A percentile compares a stretch with the other conserved stretches of the same genome.
phyloP scores from a whole-genome alignment of 768 basidiomycete genomes.

The Rubroboletus satanas region DNA sequence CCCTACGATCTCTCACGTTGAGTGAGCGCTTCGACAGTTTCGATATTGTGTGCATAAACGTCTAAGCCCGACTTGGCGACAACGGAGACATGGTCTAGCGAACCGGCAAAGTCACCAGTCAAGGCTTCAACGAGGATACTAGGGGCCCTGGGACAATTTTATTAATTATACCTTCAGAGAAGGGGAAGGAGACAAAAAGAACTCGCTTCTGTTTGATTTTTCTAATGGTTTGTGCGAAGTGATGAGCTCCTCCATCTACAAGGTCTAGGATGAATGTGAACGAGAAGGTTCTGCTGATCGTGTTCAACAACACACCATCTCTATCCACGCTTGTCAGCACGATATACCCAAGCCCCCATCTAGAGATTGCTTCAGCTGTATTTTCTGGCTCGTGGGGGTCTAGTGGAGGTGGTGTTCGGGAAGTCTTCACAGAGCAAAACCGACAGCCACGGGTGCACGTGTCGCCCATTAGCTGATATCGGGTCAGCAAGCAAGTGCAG shows the following conservation, averaged over 20 bases:
- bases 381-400: conserved; percentile 97
- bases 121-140: conserved; percentile 95
- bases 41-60: conserved; percentile 97
- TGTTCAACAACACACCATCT: conserved; percentile 61
- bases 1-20: conserved; percentile 91
- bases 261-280: conserved; percentile 58
- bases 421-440: conserved; percentile 97
- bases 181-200: conserved; percentile 30
- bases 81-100: conserved; percentile 64
- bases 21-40: conserved; percentile 92
- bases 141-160: conserved; percentile 63
- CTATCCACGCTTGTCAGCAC: conserved; percentile 96
- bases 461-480: conserved; percentile 89
- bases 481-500: conserved; percentile 5
- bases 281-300: neutral
- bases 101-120: conserved; percentile 90
- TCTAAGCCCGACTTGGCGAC: conserved; percentile 94
- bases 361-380: conserved; percentile 95
- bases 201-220: conserved; percentile 89
- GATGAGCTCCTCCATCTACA: conserved; percentile 84
- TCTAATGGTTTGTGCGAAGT: conserved; percentile 92
- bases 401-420: conserved; percentile 78
- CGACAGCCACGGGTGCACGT: conserved; percentile 97
- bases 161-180: neutral
- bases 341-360: conserved; percentile 98